Evolutionary conservation across 208 protist genomes (phyloP), one percentile per base, ranked within the genome.

Genomic region (Histomonas meleagridis): DNA sequence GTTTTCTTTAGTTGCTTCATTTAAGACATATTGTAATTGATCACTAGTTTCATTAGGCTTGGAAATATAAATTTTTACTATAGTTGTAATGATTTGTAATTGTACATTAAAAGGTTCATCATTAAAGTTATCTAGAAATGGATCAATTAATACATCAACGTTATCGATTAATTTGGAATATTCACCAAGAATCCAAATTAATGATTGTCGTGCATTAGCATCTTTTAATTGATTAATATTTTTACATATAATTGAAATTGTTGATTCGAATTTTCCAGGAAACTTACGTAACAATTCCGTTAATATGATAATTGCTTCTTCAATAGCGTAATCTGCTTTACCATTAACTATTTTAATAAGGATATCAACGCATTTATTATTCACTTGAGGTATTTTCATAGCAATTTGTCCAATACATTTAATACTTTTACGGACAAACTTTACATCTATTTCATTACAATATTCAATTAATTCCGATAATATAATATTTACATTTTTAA

Each of bases 361-460:
- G 38, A 97, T 95, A 62, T 95, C 92, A 91, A 99, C 96, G 91
- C 97, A 98, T 46, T 94, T 92, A 62, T 96, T 93, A 10, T 97
- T 96, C 5, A 96, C 94, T 26, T 91, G 40, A 35, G 98, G 96
- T 32, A 99, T 95, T 93, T 99, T 98, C 92, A 99, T 97, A n/a
- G 97, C 98, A 90, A 97, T 96, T 49, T 96, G 96, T 43, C 98
- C 97, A 72, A 99, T 97, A 7, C 97, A 96, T 35, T 95, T 93
- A 16, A 99, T 96, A 46, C 97, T 96, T 91, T 98, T 96, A 92
- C 98, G 95, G 9, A 98, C 97, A 94, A 99, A 99, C 46, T 98
- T 94, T 10, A 97, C 95, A 93, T 99, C 97, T 38, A 99, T 97
- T 92, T 98, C 97, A 35, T 95, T 96, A 51, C 97, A 96, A 94